A percentile compares a stretch with the other conserved stretches of the same genome.
Conservation (phyloP, 495 filamentous ascomycete species). For the Bacidia gigantensis region DNA sequence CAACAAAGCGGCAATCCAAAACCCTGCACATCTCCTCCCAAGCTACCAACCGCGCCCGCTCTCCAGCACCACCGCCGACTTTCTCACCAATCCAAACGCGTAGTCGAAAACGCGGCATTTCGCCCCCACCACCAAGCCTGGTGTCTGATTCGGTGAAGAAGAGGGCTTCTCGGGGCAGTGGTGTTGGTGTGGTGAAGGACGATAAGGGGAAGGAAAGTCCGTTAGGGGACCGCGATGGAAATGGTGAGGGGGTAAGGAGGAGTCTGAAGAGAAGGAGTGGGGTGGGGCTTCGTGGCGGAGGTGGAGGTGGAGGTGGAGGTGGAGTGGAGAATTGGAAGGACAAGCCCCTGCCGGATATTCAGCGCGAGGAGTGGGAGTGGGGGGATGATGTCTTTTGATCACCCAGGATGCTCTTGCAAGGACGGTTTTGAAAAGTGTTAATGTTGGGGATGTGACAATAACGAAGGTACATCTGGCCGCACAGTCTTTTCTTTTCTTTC, state of each 20-base stretch:
- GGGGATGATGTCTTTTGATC: slow-evolving; percentile 36
- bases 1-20: not conserved
- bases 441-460: too few species aligned
- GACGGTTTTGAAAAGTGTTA: too few species aligned
- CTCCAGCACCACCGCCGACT: slow-evolving; percentile 7
- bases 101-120: slow-evolving; percentile 17
- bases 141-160: slow-evolving; percentile 16
- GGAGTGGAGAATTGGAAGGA: slow-evolving; percentile 14
- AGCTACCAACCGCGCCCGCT: not conserved
- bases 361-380: slow-evolving; percentile 29
- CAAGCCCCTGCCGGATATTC: slow-evolving; percentile 18
- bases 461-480: too few species aligned
- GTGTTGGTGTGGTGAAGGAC: slow-evolving; percentile 19
- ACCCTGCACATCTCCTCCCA: slow-evolving; percentile 4
- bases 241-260: not conserved
- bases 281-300: not conserved
- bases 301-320: not conserved
- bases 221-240: not conserved
- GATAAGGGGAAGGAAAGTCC: slow-evolving; percentile 15
- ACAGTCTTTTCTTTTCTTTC: too few species aligned
- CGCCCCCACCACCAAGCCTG: slow-evolving; percentile 19
- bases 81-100: slow-evolving; percentile 7
- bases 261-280: not conserved
- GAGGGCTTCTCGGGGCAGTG: not conserved
- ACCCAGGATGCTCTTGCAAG: too few species aligned